phyloP scores from a whole-genome alignment of 345 rosid species.

The Eucalyptus decipiens region DNA sequence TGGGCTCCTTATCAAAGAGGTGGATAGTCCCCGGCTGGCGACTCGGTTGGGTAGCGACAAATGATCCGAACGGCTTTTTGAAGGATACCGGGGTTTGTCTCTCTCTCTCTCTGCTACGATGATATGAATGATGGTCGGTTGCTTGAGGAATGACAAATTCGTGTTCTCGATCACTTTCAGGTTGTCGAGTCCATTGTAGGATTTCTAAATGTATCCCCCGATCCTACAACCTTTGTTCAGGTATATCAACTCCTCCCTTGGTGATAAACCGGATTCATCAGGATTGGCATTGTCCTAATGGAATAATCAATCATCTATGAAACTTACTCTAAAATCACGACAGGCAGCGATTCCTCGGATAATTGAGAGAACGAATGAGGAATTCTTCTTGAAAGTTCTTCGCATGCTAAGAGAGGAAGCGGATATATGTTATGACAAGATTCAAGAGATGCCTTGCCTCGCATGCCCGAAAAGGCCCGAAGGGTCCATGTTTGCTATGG shows the following conservation, averaged over 20 bases:
- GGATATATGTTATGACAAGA: conserved; percentile 27
- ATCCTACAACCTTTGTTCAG: conserved; percentile 22
- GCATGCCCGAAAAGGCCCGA: conserved; percentile 50
- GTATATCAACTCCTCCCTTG: neutral
- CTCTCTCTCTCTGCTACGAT: neutral
- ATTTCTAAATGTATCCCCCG: neutral
- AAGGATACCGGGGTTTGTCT: conserved; percentile 25
- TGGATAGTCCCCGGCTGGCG: conserved; percentile 84
- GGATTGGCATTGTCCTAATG: neutral
- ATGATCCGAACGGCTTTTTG: conserved; percentile 40
- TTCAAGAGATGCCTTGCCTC: conserved; percentile 50
- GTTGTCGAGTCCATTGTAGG: conserved; percentile 1
- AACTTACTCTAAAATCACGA: neutral
- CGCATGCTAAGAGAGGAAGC: conserved; percentile 29
- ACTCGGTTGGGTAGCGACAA: conserved; percentile 49
- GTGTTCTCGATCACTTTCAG: neutral
- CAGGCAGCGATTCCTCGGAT: conserved; percentile 65
- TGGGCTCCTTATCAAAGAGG: conserved; percentile 65
- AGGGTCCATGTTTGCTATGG: conserved; percentile 68
- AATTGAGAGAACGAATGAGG: conserved; percentile 38
- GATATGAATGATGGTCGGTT: neutral
- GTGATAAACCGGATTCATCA: neutral
- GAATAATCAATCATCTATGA: neutral
- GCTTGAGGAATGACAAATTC: neutral
- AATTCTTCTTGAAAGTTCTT: conserved; percentile 39